phyloP scores from a whole-genome alignment of 2,329 filamentous ascomycete species.

The Bipolaris sorokiniana region DNA sequence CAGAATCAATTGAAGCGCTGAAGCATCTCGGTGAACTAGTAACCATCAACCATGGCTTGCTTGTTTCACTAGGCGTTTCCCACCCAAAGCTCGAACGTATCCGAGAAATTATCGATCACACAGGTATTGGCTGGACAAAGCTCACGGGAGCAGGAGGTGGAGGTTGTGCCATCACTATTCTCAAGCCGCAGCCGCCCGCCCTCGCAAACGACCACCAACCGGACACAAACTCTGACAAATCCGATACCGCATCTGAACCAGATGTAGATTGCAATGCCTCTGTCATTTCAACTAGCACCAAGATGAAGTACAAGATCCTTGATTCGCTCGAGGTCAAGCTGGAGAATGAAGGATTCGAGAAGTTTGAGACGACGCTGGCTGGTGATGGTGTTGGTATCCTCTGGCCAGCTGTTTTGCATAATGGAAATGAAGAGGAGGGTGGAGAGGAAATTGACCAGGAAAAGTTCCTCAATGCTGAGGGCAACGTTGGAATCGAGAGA shows the following conservation, averaged over 20 bases:
- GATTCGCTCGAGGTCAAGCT: conserved; percentile 67
- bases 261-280: conserved; percentile 37
- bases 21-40: conserved; percentile 83
- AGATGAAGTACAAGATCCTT: conserved; percentile 54
- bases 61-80: conserved; percentile 90
- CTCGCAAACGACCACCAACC: conserved; percentile 53
- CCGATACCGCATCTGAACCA: conserved; percentile 33
- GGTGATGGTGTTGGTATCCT: conserved; percentile 94
- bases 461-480: conserved; percentile 82
- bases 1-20: conserved; percentile 67
- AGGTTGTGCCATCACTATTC: conserved; percentile 90
- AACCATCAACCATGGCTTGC: conserved; percentile 89
- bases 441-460: conserved; percentile 94
- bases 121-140: conserved; percentile 95
- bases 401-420: conserved; percentile 89
- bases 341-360: conserved; percentile 69
- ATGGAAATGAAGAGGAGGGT: conserved; percentile 78
- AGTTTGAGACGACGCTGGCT: conserved; percentile 87
- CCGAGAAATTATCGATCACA: conserved; percentile 81
- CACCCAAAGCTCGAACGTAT: conserved; percentile 92
- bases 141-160: conserved; percentile 94
- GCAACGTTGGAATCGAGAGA: conserved; percentile 82
- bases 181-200: conserved; percentile 65
- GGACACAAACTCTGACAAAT: conserved; percentile 32
- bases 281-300: conserved; percentile 42